A percentile compares a stretch with the other conserved stretches of the same genome.
These are phyloP conservation scores for Paramyrothecium roridum DNA, from an alignment of 2,329 filamentous ascomycete species.

Conservation along the genomic window DNA sequence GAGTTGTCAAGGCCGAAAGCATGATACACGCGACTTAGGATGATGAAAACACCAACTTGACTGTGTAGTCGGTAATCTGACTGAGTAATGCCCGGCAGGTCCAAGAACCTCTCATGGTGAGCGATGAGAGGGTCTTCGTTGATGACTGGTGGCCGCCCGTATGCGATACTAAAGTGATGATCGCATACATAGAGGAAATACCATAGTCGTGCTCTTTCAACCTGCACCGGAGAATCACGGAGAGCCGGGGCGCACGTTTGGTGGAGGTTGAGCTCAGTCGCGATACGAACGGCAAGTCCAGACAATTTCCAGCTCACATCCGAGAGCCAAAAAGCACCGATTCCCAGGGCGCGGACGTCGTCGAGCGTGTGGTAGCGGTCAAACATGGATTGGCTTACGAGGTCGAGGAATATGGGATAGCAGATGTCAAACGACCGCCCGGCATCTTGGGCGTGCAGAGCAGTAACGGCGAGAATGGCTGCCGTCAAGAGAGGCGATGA, in stretches of 20 bases:
- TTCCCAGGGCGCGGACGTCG: conserved; percentile 57
- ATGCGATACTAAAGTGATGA: conserved; percentile 63
- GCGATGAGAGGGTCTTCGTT: conserved; percentile 54
- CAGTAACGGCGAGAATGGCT: conserved; percentile 28
- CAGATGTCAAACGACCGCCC: conserved; percentile 51
- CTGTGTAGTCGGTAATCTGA: conserved; percentile 54
- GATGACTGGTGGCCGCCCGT: conserved; percentile 55
- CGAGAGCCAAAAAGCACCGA: conserved; percentile 63
- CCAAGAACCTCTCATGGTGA: conserved; percentile 53
- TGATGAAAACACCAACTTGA: conserved; percentile 58
- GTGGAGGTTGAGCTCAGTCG: conserved; percentile 55
- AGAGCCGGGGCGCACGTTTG: conserved; percentile 49
- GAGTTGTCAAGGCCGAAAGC: conserved; percentile 55
- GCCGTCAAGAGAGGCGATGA: conserved; percentile 25
- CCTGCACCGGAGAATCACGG: conserved; percentile 38
- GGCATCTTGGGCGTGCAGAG: conserved; percentile 22
- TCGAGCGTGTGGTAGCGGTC: conserved; percentile 51
- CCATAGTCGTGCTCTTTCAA: conserved; percentile 57
- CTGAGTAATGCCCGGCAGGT: conserved; percentile 45
- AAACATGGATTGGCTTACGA: conserved; percentile 56
- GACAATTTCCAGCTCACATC: conserved; percentile 56
- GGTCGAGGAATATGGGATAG: conserved; percentile 54
- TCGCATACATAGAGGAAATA: conserved; percentile 64
- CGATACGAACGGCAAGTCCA: conserved; percentile 55
- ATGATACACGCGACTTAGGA: conserved; percentile 55